Percentiles rank a stretch among this genome's conserved stretches.
Evolutionary conservation across 202 grass and related monocot species (phyloP).

Genomic region (Schoenoplectus tabernaemontani): DNA sequence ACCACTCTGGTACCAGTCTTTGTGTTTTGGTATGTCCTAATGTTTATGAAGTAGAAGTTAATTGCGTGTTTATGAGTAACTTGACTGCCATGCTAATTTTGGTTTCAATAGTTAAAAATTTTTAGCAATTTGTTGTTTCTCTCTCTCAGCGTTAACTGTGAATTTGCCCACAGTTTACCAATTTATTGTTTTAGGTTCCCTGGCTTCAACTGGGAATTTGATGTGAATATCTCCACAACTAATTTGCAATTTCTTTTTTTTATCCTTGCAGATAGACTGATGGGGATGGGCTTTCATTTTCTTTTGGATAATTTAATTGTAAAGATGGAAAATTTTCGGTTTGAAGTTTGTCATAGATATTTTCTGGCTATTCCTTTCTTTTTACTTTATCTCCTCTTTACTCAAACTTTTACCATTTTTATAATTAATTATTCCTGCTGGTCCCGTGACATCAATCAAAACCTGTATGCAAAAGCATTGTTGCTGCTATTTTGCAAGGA

Average conservation of each 20-base stretch:
- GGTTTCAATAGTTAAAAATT: neutral
- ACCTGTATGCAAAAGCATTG: neutral
- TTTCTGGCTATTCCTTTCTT: neutral
- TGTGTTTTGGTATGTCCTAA: neutral
- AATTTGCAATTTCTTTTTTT: neutral
- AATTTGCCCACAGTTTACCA: no score
- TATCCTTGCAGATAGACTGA: slow-evolving; percentile 9
- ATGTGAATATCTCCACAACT: neutral
- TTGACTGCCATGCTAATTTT: neutral
- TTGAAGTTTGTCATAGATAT: neutral
- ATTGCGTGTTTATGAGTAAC: neutral
- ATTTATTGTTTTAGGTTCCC: no score
- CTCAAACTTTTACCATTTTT: neutral
- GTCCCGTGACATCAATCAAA: neutral
- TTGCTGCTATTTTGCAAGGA: neutral
- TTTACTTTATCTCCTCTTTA: neutral
- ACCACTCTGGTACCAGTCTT: neutral
- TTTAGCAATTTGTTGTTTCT: neutral
- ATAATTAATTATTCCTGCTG: neutral
- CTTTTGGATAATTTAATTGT: neutral
- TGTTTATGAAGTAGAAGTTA: neutral
- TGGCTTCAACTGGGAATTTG: neutral
- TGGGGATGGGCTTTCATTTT: neutral
- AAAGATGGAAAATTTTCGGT: neutral
- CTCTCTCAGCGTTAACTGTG: no score